These are phyloP conservation scores for Pyrenophora tritici-repentis DNA, from an alignment of 2,329 filamentous ascomycete species.

Conservation along the genomic window DNA sequence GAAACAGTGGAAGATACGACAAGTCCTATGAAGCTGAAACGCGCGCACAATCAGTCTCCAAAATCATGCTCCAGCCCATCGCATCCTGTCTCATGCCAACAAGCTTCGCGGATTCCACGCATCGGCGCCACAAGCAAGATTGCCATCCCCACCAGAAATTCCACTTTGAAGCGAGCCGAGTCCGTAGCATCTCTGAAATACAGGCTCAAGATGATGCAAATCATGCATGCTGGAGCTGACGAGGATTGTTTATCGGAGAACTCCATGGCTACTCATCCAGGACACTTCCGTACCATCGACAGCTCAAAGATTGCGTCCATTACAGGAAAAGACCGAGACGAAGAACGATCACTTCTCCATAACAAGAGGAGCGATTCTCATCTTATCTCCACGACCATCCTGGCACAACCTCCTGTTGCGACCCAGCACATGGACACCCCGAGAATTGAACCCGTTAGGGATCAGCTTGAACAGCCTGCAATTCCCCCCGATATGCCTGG, in stretches of 20 bases:
- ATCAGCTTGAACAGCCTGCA: no score
- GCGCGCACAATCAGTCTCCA: conserved; percentile 12
- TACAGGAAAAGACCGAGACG: neutral
- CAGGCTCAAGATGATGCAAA: neutral
- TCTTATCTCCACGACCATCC: no score
- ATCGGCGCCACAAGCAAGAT: conserved; percentile 9
- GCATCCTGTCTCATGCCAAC: conserved; percentile 10
- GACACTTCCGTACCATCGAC: conserved; percentile 31
- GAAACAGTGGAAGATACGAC: neutral
- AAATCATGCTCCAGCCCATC: neutral
- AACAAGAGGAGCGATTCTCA: no score
- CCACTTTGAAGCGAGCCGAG: conserved; percentile 24
- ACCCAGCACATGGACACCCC: no score
- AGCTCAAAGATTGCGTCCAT: conserved; percentile 27
- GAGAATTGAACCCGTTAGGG: no score
- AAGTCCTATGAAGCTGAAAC: conserved; percentile 19
- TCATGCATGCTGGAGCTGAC: neutral
- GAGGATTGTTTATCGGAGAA: conserved; percentile 10
- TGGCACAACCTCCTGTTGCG: no score
- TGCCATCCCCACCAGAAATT: conserved; percentile 10
- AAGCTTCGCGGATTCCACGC: conserved; percentile 37
- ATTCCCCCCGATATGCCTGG: no score
- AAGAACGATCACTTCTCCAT: neutral
- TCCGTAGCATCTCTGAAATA: conserved; percentile 14
- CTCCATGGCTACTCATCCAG: conserved; percentile 1